phyloP scores from a whole-genome alignment of 2,329 filamentous ascomycete genomes.

The Aspergillus proliferans region DNA sequence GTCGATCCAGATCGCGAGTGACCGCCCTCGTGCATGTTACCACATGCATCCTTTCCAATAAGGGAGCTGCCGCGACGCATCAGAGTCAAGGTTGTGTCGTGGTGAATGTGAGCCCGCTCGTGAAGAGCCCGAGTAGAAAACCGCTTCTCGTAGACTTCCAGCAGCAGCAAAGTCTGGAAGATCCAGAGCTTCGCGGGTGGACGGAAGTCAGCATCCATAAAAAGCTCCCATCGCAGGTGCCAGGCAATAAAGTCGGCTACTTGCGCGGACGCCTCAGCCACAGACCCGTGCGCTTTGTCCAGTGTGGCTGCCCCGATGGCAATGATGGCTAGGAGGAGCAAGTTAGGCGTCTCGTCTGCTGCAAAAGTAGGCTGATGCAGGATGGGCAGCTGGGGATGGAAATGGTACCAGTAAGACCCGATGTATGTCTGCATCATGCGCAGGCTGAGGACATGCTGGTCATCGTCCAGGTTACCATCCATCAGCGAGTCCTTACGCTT shows the following conservation, averaged over 20 bases:
- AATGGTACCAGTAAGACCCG: slow-evolving; percentile 88
- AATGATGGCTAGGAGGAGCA: slow-evolving; percentile 83
- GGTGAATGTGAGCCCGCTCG: slow-evolving; percentile 92
- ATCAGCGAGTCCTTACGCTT: slow-evolving; percentile 71
- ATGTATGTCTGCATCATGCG: slow-evolving; percentile 96
- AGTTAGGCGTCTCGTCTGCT: slow-evolving; percentile 75
- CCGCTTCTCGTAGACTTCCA: slow-evolving; percentile 97
- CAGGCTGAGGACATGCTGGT: slow-evolving; percentile 64
- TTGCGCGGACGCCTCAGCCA: slow-evolving; percentile 70
- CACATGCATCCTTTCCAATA: slow-evolving; percentile 70
- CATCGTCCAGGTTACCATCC: slow-evolving; percentile 65
- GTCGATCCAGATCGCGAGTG: slow-evolving; percentile 37
- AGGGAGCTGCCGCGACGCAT: slow-evolving; percentile 92
- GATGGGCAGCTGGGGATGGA: slow-evolving; percentile 90
- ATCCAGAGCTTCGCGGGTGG: slow-evolving; percentile 94
- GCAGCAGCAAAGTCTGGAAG: slow-evolving; percentile 80
- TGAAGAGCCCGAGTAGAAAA: slow-evolving; percentile 87
- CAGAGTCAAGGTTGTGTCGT: slow-evolving; percentile 87
- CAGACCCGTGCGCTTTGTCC: slow-evolving; percentile 70
- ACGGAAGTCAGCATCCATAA: slow-evolving; percentile 82
- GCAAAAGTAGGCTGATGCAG: slow-evolving; percentile 91
- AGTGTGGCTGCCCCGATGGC: slow-evolving; percentile 85
- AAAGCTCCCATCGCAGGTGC: slow-evolving; percentile 93
- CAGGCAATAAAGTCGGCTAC: slow-evolving; percentile 85
- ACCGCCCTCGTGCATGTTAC: slow-evolving; percentile 46